Base-by-base conservation (phyloP, 306 rosid genomes). In the Quercus cerris region DNA sequence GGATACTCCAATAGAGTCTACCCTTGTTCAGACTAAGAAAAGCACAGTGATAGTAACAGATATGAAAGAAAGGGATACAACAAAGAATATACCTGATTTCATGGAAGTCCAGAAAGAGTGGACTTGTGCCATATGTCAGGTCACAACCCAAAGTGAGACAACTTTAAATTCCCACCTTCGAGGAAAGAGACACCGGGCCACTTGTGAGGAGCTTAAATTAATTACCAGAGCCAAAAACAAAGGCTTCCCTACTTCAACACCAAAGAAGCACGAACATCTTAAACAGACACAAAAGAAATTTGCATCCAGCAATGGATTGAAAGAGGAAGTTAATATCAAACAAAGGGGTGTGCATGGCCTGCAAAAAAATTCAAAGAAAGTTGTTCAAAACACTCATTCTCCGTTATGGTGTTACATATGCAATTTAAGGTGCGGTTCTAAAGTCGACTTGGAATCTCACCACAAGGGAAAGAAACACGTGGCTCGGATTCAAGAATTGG, bases 91-190 rank as follows among this genome's bases (percentile, higher is more conserved):
- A 12, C 54, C 54, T 12, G 54, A 49, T 17, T 13, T 75, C 18
- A n/a, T 12, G 27, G 5, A 11, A 11, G 69, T 66, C 23, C 75
- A 41, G 38, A 80, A 74, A 66, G 77, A 30, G 54, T 74, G 79
- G 83, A 66, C 28, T 3, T 67, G 75, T 64, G 62, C 74, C 12
- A 33, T 80, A 11, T 79, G 82, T 68, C 56, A 80, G 10, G 70
- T 80, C n/a, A 80, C 62, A 20, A 17, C 44, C 13, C 0, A 61
- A 38, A 54, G 62, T 56, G 27, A 25, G 61, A 41, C 0, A 8
- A 20, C 8, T 66, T 56, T 74, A 17, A 13, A 54, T 11, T 35
- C n/a, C 52, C 75, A 80, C 51, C n/a, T 55, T 10, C 6, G 0
- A 13, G 77, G 73, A 44, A 30, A 19, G 11, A 61, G 73, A 19